A percentile compares a stretch with the other conserved stretches of the same genome.
Conservation (phyloP, 108 stramenopile genomes). For the Chaetoceros muelleri region DNA sequence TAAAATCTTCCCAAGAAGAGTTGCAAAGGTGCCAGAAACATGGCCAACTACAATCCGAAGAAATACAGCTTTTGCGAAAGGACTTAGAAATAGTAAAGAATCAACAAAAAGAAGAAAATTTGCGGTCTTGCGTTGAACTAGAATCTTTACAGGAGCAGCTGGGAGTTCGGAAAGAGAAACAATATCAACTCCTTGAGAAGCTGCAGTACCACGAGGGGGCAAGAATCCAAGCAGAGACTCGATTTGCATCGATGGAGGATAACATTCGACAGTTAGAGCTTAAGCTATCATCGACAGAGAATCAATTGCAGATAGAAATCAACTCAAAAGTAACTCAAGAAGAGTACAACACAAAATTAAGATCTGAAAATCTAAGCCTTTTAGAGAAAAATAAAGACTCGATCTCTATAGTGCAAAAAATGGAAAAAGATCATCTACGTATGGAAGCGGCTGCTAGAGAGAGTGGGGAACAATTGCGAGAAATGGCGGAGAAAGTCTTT, state of each 20-base stretch:
- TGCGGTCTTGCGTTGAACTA: slow-evolving; percentile 76
- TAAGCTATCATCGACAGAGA: slow-evolving; percentile 59
- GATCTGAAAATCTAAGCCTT: slow-evolving; percentile 37
- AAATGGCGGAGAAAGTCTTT: slow-evolving; percentile 86
- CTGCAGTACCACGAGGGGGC: slow-evolving; percentile 75
- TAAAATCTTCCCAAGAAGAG: slow-evolving; percentile 59
- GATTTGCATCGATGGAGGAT: slow-evolving; percentile 60
- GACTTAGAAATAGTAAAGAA: slow-evolving; percentile 67
- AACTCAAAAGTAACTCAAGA: slow-evolving; percentile 45
- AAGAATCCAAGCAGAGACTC: slow-evolving; percentile 71
- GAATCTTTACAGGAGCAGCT: slow-evolving; percentile 81
- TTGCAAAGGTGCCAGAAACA: slow-evolving; percentile 44
- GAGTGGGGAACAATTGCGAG: slow-evolving; percentile 63
- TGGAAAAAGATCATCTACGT: slow-evolving; percentile 59
- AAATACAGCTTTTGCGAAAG: slow-evolving; percentile 63
- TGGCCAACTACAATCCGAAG: slow-evolving; percentile 72
- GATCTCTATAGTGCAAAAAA: slow-evolving; percentile 25
- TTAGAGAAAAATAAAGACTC: slow-evolving; percentile 42
- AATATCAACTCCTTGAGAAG: slow-evolving; percentile 79
- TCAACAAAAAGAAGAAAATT: slow-evolving; percentile 50
- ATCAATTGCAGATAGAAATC: slow-evolving; percentile 66
- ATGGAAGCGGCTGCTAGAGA: slow-evolving; percentile 79
- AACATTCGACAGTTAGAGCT: slow-evolving; percentile 47
- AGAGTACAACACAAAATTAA: slow-evolving; percentile 49
- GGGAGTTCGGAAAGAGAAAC: slow-evolving; percentile 80